Evolutionary conservation across 2,329 filamentous ascomycete genomes (phyloP).

Genomic region (Colletotrichum tofieldiae): DNA sequence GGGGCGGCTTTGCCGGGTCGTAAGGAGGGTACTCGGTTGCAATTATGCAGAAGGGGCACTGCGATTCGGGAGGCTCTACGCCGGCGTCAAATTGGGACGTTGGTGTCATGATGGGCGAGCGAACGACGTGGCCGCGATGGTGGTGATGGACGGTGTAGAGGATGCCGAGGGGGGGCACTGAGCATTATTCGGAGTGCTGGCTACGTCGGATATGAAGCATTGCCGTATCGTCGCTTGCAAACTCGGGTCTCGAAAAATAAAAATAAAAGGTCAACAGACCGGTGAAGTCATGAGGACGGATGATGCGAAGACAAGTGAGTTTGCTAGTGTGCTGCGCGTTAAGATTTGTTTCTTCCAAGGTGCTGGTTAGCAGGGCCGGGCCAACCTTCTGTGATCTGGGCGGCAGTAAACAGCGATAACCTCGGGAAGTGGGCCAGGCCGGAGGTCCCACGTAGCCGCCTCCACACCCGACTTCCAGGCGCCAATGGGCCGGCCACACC

Average conservation of each 20-base stretch:
- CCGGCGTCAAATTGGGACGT: conserved; percentile 37
- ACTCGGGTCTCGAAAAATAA: no score
- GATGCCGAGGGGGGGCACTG: neutral
- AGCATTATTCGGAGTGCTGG: conserved; percentile 18
- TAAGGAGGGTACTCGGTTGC: conserved; percentile 64
- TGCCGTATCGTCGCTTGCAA: conserved; percentile 3
- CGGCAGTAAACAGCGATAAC: conserved; percentile 25
- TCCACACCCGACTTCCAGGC: neutral
- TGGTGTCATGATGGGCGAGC: conserved; percentile 30
- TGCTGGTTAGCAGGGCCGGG: neutral
- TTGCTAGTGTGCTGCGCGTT: neutral
- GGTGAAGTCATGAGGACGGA: neutral
- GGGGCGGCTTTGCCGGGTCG: conserved; percentile 60
- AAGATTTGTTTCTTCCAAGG: conserved; percentile 18
- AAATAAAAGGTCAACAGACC: neutral
- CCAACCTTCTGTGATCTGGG: neutral
- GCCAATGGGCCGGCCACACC: conserved; percentile 11
- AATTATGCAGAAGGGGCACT: conserved; percentile 77
- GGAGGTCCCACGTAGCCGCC: conserved; percentile 7
- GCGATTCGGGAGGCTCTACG: conserved; percentile 48
- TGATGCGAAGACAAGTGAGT: conserved; percentile 15
- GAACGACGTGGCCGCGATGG: neutral
- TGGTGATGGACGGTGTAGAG: neutral
- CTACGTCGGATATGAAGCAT: conserved; percentile 4
- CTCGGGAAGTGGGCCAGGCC: conserved; percentile 40